These are phyloP conservation scores for Sequoiadendron giganteum DNA, from an alignment of 75 land plant genomes.

Conservation along the genomic window DNA sequence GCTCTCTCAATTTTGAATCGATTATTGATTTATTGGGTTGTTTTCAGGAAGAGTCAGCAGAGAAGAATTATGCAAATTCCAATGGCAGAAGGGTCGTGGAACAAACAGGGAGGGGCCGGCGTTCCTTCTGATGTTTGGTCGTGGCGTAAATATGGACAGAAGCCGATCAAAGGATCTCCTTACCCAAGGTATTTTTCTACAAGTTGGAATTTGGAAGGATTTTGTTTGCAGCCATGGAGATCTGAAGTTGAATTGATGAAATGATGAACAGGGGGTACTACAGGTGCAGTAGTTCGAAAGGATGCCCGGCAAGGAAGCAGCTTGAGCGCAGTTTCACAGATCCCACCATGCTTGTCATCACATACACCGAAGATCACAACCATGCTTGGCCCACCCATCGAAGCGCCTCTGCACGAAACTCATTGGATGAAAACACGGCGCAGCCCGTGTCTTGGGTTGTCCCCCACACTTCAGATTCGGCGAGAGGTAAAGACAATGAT, in stretches of 20 bases:
- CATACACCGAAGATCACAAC: too few species aligned
- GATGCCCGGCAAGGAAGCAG: conserved; percentile 21
- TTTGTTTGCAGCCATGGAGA: too few species aligned
- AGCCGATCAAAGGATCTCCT: conserved; percentile 72
- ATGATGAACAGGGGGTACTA: conserved; percentile 13
- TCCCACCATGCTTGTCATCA: background rate
- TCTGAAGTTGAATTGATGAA: background rate
- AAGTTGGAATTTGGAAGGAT: too few species aligned
- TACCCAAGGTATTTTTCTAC: conserved; percentile 42
- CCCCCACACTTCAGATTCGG: too few species aligned
- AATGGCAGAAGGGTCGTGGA: conserved; percentile 17
- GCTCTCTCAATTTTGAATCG: background rate
- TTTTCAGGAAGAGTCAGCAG: conserved; percentile 33
- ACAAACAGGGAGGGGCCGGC: conserved; percentile 41
- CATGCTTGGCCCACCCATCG: too few species aligned
- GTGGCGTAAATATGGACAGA: conserved; percentile 77
- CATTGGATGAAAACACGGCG: too few species aligned
- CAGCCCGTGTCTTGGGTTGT: too few species aligned
- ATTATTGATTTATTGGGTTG: background rate
- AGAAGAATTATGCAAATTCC: conserved; percentile 51
- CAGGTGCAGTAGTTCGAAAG: conserved; percentile 26
- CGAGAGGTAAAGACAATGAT: too few species aligned
- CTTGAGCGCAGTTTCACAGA: conserved; percentile 19
- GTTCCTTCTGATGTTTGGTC: conserved; percentile 72
- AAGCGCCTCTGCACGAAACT: too few species aligned